Evolutionary conservation across 495 filamentous ascomycete genomes (phyloP).

Genomic region (Bacidia gigantensis): DNA sequence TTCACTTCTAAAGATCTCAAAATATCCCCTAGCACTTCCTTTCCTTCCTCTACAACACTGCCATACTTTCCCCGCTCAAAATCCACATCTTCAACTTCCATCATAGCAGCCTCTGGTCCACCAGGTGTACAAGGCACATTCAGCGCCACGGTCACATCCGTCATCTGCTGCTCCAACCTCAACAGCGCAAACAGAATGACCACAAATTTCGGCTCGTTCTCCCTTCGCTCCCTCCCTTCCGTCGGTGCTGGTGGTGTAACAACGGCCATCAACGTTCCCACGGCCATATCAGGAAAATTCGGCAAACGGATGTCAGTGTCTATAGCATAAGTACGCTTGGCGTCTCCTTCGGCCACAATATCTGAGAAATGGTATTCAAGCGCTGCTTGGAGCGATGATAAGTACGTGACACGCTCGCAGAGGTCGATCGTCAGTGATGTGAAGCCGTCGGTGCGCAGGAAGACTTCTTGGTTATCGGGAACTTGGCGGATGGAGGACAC

Average conservation of each 20-base stretch:
- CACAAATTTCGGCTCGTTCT: not conserved
- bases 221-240: not conserved
- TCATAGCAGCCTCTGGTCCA: constrained; percentile 32
- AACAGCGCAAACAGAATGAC: constrained; percentile 46
- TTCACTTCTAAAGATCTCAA: constrained; percentile 58
- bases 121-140: constrained; percentile 64
- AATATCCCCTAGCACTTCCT: constrained; percentile 48
- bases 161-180: constrained; percentile 55
- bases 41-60: constrained; percentile 37
- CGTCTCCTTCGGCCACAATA: constrained; percentile 47
- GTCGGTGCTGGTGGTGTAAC: constrained; percentile 11
- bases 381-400: constrained; percentile 45
- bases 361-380: constrained; percentile 67
- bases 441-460: constrained; percentile 62
- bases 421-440: constrained; percentile 82
- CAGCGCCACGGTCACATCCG: constrained; percentile 78
- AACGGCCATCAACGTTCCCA: constrained; percentile 18
- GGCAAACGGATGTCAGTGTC: constrained; percentile 24
- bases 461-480: constrained; percentile 91
- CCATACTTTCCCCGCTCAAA: constrained; percentile 24
- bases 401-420: constrained; percentile 48
- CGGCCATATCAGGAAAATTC: constrained; percentile 26
- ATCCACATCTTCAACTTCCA: constrained; percentile 49
- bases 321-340: constrained; percentile 36
- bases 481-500: constrained; percentile 75